Conservation (phyloP, 495 filamentous ascomycete species). For the Talaromyces proteolyticus region DNA sequence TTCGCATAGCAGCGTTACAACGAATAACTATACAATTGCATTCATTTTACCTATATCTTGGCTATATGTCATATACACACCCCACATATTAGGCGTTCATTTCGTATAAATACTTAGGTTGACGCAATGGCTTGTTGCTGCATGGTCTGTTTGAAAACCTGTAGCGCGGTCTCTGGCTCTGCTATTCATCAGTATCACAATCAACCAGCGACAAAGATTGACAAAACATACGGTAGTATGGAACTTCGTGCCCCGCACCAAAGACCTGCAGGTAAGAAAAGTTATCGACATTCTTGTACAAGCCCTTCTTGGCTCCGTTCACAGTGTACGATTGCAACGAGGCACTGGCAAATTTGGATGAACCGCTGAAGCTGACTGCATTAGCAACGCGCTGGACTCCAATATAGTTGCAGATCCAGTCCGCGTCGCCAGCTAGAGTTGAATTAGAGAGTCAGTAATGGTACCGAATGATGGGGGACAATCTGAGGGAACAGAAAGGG, state of each 20-base stretch:
- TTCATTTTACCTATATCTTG: no score
- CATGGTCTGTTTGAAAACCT: constrained; percentile 49
- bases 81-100: no score
- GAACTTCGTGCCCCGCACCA: constrained; percentile 47
- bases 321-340: constrained; percentile 40
- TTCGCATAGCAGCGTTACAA: no score
- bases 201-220: background rate
- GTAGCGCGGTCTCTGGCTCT: constrained; percentile 40
- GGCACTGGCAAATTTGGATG: constrained; percentile 28
- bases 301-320: constrained; percentile 35
- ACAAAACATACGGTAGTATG: constrained; percentile 14
- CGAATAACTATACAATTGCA: no score
- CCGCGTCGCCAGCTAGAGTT: constrained; percentile 52
- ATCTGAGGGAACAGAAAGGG: no score
- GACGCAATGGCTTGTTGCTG: constrained; percentile 10
- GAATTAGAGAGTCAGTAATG: no score
- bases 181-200: constrained; percentile 2
- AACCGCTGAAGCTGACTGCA: constrained; percentile 29
- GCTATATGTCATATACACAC: no score
- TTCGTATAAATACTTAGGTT: no score
- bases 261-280: constrained; percentile 46
- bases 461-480: no score
- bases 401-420: constrained; percentile 54
- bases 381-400: constrained; percentile 39
- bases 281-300: constrained; percentile 46